Evolutionary conservation across 75 land plant genomes (phyloP).

Genomic region (Cupressus sempervirens): DNA sequence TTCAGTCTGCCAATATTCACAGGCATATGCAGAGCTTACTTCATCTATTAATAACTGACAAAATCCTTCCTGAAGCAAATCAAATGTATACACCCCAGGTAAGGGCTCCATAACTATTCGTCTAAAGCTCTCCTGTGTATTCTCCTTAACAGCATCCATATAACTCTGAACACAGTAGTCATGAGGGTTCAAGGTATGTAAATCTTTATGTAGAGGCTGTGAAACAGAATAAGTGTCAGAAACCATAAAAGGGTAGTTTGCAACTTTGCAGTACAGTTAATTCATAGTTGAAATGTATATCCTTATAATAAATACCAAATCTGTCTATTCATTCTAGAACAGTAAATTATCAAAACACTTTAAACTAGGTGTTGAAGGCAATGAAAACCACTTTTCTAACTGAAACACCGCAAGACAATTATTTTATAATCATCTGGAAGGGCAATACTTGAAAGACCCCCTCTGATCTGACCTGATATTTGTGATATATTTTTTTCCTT

Average conservation of each 20-base stretch:
- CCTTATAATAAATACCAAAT: neutral
- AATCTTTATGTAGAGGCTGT: conserved; percentile 52
- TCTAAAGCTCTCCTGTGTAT: conserved; percentile 36
- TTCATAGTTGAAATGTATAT: neutral
- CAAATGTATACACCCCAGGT: conserved; percentile 49
- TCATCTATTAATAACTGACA: conserved; percentile 43
- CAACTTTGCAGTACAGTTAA: neutral
- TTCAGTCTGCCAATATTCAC: neutral
- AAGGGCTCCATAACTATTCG: conserved; percentile 40
- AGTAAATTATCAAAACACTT: neutral
- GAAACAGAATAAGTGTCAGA: conserved; percentile 8
- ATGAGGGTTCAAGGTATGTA: conserved; percentile 38
- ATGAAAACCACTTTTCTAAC: neutral
- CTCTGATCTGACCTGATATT: too few relatives aligned
- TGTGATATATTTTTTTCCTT: too few relatives aligned
- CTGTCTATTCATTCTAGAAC: neutral
- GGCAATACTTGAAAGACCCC: neutral
- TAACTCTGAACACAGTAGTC: conserved; percentile 33
- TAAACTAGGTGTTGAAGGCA: neutral
- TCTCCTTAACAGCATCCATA: conserved; percentile 45
- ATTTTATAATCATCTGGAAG: neutral
- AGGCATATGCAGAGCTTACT: conserved; percentile 10
- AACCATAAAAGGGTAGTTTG: neutral
- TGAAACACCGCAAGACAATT: neutral
- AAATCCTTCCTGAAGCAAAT: conserved; percentile 43